Percentiles rank a stretch among this genome's conserved stretches.
phyloP scores from a whole-genome alignment of 1,139 yeast genomes.

The Suhomyces anneliseae region DNA sequence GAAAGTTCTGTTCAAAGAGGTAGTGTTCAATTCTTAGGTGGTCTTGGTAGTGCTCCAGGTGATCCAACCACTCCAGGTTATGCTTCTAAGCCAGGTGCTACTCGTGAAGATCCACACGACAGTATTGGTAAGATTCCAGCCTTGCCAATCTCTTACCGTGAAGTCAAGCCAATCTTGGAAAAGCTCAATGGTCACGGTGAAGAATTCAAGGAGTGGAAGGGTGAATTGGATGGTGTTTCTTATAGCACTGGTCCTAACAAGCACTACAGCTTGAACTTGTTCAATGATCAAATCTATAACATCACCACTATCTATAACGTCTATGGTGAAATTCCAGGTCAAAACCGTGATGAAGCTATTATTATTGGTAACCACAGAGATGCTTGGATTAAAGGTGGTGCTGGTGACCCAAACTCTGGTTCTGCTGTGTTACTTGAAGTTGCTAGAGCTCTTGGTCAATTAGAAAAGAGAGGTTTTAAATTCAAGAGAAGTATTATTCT shows the following conservation, averaged over 20 bases:
- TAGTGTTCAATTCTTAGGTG: slow-evolving; percentile 74
- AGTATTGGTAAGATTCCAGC: slow-evolving; percentile 49
- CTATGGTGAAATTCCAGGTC: slow-evolving; percentile 47
- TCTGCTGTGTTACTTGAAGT: slow-evolving; percentile 44
- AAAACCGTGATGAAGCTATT: slow-evolving; percentile 39
- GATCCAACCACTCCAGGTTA: slow-evolving; percentile 90
- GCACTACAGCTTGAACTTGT: slow-evolving; percentile 40
- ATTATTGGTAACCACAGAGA: slow-evolving; percentile 50
- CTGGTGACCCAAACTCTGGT: slow-evolving; percentile 51
- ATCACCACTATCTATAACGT: slow-evolving; percentile 47
- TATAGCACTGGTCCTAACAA: slow-evolving; percentile 52
- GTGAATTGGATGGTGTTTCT: slow-evolving; percentile 43
- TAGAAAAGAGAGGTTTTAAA: slow-evolving; percentile 43
- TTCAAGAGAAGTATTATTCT: slow-evolving; percentile 43
- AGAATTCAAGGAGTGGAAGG: slow-evolving; percentile 34
- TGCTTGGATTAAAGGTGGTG: slow-evolving; percentile 58
- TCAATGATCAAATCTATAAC: slow-evolving; percentile 42
- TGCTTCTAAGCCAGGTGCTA: slow-evolving; percentile 61
- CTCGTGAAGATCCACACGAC: slow-evolving; percentile 41
- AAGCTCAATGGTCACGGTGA: slow-evolving; percentile 37
- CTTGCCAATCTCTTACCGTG: slow-evolving; percentile 48
- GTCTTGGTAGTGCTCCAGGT: slow-evolving; percentile 62
- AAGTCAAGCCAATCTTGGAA: slow-evolving; percentile 45
- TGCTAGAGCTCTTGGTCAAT: slow-evolving; percentile 47
- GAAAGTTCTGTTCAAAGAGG: slow-evolving; percentile 60